Evolutionary conservation across 768 basidiomycete species (phyloP).

Genomic region (Lepiota subincarnata): DNA sequence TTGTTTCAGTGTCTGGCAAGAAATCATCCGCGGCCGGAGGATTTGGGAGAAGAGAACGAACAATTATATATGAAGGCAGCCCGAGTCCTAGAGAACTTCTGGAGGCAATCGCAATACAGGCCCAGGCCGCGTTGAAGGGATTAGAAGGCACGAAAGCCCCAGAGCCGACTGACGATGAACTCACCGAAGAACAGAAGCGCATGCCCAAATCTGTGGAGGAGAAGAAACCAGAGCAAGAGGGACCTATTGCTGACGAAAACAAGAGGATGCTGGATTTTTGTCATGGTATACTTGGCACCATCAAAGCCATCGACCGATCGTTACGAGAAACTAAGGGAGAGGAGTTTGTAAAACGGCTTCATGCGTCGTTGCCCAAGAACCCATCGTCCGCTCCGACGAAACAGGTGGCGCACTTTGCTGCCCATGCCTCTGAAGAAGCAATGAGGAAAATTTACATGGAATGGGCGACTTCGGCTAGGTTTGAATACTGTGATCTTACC

Average conservation of each 20-base stretch:
- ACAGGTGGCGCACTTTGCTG: constrained; percentile 1
- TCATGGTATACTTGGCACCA: constrained; percentile 77
- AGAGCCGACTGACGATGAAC: constrained; percentile 51
- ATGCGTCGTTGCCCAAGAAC: constrained; percentile 72
- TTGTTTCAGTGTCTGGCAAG: constrained; percentile 61
- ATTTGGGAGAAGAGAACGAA: constrained; percentile 68
- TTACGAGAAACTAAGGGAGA: constrained; percentile 87
- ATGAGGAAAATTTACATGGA: constrained; percentile 68
- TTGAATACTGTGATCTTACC: constrained; percentile 89
- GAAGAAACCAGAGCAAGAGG: constrained; percentile 55
- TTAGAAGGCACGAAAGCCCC: constrained; percentile 59
- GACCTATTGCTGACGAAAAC: constrained; percentile 65
- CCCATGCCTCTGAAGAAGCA: constrained; percentile 56
- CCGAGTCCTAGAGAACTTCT: constrained; percentile 88
- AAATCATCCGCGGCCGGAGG: constrained; percentile 38
- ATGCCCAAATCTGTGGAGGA: constrained; percentile 67
- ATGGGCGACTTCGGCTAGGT: constrained; percentile 80
- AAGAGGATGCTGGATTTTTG: constrained; percentile 77
- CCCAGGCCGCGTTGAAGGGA: constrained; percentile 87
- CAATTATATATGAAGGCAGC: constrained; percentile 86
- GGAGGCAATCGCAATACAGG: constrained; percentile 90
- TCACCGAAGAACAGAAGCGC: constrained; percentile 89
- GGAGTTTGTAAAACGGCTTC: constrained; percentile 77
- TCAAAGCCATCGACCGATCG: constrained; percentile 82
- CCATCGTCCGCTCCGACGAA: constrained; percentile 35